Conservation (phyloP, 345 rosid species). For the Erysimum cheiranthoides region DNA sequence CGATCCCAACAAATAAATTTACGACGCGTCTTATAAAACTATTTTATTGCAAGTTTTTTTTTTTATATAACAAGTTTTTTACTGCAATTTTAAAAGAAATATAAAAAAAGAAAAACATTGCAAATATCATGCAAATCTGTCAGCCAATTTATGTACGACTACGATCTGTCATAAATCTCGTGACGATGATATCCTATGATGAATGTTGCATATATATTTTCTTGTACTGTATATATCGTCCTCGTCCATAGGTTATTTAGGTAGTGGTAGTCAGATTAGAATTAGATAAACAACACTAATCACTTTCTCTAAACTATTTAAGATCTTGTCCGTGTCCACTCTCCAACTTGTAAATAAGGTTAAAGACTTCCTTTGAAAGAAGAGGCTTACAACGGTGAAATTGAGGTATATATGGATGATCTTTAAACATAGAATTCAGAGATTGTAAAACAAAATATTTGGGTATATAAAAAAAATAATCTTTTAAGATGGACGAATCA, state of each 20-base stretch:
- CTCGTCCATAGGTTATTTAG: slow-evolving; percentile 1
- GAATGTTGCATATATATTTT: slow-evolving; percentile 2
- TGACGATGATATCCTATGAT: neutral
- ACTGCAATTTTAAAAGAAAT: neutral
- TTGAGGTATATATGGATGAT: neutral
- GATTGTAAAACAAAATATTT: neutral
- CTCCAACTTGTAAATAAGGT: neutral
- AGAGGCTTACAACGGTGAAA: neutral
- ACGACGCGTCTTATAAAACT: too few species aligned
- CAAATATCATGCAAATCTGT: slow-evolving; percentile 2
- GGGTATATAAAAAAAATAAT: neutral
- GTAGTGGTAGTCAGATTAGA: neutral
- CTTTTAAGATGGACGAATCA: neutral
- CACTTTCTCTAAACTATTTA: neutral
- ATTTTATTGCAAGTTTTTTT: too few species aligned
- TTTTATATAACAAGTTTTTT: neutral
- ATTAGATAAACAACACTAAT: neutral
- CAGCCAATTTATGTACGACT: slow-evolving; percentile 11
- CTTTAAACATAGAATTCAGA: neutral
- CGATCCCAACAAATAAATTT: too few species aligned
- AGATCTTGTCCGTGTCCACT: neutral
- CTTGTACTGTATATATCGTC: neutral
- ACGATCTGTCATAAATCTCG: slow-evolving; percentile 26
- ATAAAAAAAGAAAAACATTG: neutral
- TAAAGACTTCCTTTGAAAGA: neutral